Evolutionary conservation across 805 yeast species (phyloP), one percentile per base, ranked within the genome.

Genomic region (Lipomyces starkeyi): DNA sequence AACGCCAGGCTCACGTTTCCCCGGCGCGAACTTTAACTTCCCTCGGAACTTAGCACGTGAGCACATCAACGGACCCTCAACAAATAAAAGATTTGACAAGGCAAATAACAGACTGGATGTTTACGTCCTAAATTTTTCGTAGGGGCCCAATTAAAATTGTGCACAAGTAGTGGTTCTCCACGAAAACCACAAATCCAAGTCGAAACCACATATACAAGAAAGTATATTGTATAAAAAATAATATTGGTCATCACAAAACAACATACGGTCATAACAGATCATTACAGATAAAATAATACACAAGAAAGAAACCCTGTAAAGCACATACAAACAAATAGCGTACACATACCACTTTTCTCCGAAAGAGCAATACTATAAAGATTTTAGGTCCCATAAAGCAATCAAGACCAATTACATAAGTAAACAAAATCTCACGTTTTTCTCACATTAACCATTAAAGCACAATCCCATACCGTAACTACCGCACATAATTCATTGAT

Each of bases 211-310:
- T 17, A 17, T 43, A 43, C 17, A 13, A 40, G 49, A 17, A 43
- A 17, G 20, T 14, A 1, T 7, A 43, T 43, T n/a, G 3, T 17
- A 43, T 17, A 17, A 43, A 43, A 17, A 43, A n/a, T n/a, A 43
- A 43, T 8, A 37, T 37, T 37, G 49, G 49, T 43, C 49, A 43
- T 43, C 49, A 43, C 49, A 43, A 43, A 43, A 17, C 49, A n/a
- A 37, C 22, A 43, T 6, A 11, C 22, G 49, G 49, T 43, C 49
- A 43, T 43, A n/a, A 43, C 20, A 43, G 49, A n/a, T 43, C 49
- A 43, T 43, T 43, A 43, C 49, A 43, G 14, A 43, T 7, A 17
- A 43, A 43, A 43, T n/a, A 43, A 5, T n/a, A n/a, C 49, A 43
- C 32, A 37, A 13, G 43, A 37, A 14, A 37, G 17, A 14, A 37